phyloP scores from a whole-genome alignment of 164 flowering plant species.

The Umbilicus rupestris region DNA sequence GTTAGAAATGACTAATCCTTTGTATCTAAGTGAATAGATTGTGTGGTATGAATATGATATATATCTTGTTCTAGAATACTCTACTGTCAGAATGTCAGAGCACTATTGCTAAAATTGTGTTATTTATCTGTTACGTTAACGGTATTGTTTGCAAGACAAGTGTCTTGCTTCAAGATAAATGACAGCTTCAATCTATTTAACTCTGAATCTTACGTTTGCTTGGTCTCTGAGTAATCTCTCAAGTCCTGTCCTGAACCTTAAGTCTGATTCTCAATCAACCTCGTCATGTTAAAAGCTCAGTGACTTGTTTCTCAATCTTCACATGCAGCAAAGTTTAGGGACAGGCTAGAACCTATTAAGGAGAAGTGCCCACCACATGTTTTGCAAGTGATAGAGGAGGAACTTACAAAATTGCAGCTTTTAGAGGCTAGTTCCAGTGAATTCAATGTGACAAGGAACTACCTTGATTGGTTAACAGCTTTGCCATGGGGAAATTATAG shows the following conservation, averaged over 20 bases:
- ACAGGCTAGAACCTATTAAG: conserved; percentile 79
- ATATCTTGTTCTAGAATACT: background rate
- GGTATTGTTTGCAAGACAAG: background rate
- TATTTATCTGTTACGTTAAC: background rate
- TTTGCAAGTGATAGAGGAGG: conserved; percentile 97
- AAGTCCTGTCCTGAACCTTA: background rate
- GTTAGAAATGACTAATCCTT: background rate
- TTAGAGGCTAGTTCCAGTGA: conserved; percentile 98
- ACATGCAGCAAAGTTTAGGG: conserved; percentile 82
- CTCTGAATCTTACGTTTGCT: background rate
- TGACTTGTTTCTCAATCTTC: conserved; percentile 12
- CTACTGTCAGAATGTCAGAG: background rate
- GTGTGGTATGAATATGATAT: background rate
- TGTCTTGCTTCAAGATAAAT: no score
- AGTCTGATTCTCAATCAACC: background rate
- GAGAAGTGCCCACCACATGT: conserved; percentile 90
- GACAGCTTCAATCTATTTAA: background rate
- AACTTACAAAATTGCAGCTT: conserved; percentile 82
- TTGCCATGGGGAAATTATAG: conserved; percentile 98
- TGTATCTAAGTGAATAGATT: background rate
- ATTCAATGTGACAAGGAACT: conserved; percentile 95
- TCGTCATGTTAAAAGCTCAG: background rate
- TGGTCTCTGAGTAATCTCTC: no score
- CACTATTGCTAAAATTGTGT: background rate
- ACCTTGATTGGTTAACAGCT: conserved; percentile 96